Evolutionary conservation across 2,329 filamentous ascomycete genomes (phyloP).

Genomic region (Epichloe gansuensis): DNA sequence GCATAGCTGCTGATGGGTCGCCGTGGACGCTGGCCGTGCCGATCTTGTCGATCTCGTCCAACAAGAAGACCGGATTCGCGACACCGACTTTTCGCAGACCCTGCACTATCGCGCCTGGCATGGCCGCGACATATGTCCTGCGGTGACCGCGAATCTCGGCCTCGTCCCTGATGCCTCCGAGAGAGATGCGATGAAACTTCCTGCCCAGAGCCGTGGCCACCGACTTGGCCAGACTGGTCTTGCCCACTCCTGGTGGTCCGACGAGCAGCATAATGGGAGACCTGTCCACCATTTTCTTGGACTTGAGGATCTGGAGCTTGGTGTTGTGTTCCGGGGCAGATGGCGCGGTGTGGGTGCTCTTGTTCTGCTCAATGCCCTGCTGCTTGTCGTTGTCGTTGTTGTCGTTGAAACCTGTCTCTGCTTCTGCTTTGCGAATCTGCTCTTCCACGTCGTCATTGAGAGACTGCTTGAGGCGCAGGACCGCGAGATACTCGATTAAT

Average conservation of each 20-base stretch:
- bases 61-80: conserved; percentile 84
- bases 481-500: conserved; percentile 86
- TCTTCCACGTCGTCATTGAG: conserved; percentile 74
- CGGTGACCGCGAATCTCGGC: conserved; percentile 93
- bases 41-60: conserved; percentile 98
- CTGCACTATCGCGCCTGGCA: conserved; percentile 91
- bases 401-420: conserved; percentile 45
- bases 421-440: conserved; percentile 58
- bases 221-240: conserved; percentile 89
- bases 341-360: not conserved
- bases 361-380: not conserved
- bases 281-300: conserved; percentile 82
- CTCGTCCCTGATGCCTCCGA: conserved; percentile 90
- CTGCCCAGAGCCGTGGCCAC: conserved; percentile 83
- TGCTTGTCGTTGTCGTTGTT: conserved; percentile 16
- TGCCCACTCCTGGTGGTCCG: conserved; percentile 87
- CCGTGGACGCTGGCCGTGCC: conserved; percentile 85
- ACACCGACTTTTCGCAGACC: conserved; percentile 93
- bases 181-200: conserved; percentile 93
- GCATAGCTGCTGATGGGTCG: conserved; percentile 92
- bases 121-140: conserved; percentile 94
- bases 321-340: conserved; percentile 29
- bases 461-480: conserved; percentile 88
- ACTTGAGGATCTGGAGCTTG: conserved; percentile 64
- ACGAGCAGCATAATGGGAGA: conserved; percentile 90